Conservation (phyloP, 2,329 filamentous ascomycete genomes). For the Alternaria triticina region DNA sequence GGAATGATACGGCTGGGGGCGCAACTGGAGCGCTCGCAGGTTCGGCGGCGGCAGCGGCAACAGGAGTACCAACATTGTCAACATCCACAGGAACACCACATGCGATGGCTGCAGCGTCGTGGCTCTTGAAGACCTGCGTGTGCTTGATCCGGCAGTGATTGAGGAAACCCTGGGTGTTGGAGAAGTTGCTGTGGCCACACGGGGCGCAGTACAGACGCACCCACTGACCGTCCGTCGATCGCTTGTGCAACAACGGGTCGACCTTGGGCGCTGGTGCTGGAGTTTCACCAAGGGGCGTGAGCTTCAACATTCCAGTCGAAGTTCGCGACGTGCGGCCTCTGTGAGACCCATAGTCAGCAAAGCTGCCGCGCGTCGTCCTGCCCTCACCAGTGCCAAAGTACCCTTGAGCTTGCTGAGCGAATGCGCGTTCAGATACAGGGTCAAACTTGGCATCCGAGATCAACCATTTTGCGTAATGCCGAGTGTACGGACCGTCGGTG, state of each 20-base stretch:
- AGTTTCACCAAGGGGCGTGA: constrained; percentile 51
- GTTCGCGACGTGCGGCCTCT: constrained; percentile 65
- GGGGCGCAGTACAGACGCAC: constrained; percentile 90
- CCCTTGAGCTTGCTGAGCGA: constrained; percentile 45
- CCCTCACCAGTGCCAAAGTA: constrained; percentile 63
- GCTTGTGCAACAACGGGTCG: constrained; percentile 82
- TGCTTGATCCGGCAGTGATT: constrained; percentile 98
- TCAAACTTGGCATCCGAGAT: constrained; percentile 89
- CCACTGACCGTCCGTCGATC: constrained; percentile 78
- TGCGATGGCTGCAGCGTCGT: constrained; percentile 88
- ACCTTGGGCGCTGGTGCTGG: constrained; percentile 65
- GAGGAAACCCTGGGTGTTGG: constrained; percentile 97
- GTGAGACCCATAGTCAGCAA: constrained; percentile 60
- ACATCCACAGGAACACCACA: constrained; percentile 84
- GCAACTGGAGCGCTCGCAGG: constrained; percentile 34
- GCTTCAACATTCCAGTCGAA: constrained; percentile 58
- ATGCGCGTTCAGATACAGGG: constrained; percentile 48
- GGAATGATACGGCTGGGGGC: constrained; percentile 39
- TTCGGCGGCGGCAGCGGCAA: constrained; percentile 42
- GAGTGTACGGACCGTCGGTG: constrained; percentile 87
- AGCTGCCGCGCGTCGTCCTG: constrained; percentile 79
- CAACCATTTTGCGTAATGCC: constrained; percentile 95
- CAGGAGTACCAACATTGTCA: constrained; percentile 57
- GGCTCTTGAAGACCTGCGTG: constrained; percentile 90
- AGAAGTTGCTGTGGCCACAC: constrained; percentile 89